These are phyloP conservation scores for Diatrype stigma DNA, from an alignment of 2,329 filamentous ascomycete species.

Conservation along the genomic window DNA sequence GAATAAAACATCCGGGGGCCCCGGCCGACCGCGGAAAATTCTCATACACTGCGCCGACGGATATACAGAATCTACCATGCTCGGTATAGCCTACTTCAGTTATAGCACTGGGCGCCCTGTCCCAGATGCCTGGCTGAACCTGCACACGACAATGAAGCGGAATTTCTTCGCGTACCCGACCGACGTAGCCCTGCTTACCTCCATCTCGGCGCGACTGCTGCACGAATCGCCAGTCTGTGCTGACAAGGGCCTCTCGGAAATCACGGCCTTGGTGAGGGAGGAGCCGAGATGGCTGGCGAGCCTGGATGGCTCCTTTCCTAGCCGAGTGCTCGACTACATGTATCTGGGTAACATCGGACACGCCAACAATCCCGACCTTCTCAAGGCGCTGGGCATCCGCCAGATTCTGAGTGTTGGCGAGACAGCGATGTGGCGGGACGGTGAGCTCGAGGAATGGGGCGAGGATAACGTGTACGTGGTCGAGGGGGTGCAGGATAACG, in stretches of 20 bases:
- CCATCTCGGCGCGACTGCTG: slow-evolving; percentile 72
- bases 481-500: slow-evolving; percentile 90
- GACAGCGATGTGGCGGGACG: slow-evolving; percentile 73
- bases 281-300: slow-evolving; percentile 77
- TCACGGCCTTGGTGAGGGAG: slow-evolving; percentile 47
- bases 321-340: slow-evolving; percentile 86
- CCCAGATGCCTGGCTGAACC: slow-evolving; percentile 79
- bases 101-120: slow-evolving; percentile 79
- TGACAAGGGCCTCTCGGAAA: slow-evolving; percentile 47
- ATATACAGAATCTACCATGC: slow-evolving; percentile 89
- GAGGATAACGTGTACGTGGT: slow-evolving; percentile 74
- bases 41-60: slow-evolving; percentile 93
- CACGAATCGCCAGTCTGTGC: slow-evolving; percentile 58
- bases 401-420: slow-evolving; percentile 93
- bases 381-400: slow-evolving; percentile 74
- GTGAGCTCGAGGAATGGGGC: slow-evolving; percentile 69
- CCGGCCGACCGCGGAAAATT: slow-evolving; percentile 61
- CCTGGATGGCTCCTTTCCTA: slow-evolving; percentile 88
- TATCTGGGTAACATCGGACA: slow-evolving; percentile 92
- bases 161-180: slow-evolving; percentile 97
- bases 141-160: slow-evolving; percentile 75
- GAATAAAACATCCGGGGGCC: too few relatives aligned
- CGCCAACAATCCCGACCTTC: slow-evolving; percentile 85
- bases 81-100: slow-evolving; percentile 89
- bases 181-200: slow-evolving; percentile 77